phyloP scores from a whole-genome alignment of 192 early-diverging fungal genomes.

The Coemansia sp. region DNA sequence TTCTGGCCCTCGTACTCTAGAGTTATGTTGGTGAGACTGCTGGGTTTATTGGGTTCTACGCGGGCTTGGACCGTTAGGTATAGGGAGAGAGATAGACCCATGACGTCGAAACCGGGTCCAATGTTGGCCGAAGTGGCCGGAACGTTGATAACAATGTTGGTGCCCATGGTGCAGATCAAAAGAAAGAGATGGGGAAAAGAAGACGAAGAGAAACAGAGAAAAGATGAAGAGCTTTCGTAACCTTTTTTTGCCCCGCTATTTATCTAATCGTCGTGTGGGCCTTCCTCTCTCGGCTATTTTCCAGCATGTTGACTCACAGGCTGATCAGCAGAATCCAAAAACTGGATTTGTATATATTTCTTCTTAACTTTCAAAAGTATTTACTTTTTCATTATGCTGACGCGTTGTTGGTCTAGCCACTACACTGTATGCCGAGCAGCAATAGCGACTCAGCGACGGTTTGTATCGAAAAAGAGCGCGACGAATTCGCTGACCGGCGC shows the following conservation, averaged over 20 bases:
- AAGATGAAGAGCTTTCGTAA: not conserved
- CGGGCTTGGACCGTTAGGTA: conserved; percentile 72
- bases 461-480: not conserved
- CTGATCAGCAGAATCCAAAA: not conserved
- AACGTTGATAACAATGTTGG: conserved; percentile 63
- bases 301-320: not conserved
- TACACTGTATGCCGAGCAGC: not conserved
- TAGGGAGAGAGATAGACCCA: conserved; percentile 89
- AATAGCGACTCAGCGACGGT: not conserved
- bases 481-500: conserved; percentile 37
- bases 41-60: conserved; percentile 1
- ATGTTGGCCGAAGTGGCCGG: conserved; percentile 97
- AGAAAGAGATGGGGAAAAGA: not conserved
- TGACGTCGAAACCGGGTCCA: conserved; percentile 95
- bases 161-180: not conserved
- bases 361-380: not conserved
- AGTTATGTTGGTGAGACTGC: conserved; percentile 32
- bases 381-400: not conserved
- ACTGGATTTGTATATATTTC: not conserved
- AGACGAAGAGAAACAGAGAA: not conserved
- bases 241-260: too few species aligned
- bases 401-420: not conserved
- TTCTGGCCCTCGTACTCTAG: conserved; percentile 50
- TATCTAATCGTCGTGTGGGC: too few species aligned
- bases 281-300: not conserved